Base-by-base conservation (phyloP, 2,329 filamentous ascomycete species). In the Microdochium bolleyi region DNA sequence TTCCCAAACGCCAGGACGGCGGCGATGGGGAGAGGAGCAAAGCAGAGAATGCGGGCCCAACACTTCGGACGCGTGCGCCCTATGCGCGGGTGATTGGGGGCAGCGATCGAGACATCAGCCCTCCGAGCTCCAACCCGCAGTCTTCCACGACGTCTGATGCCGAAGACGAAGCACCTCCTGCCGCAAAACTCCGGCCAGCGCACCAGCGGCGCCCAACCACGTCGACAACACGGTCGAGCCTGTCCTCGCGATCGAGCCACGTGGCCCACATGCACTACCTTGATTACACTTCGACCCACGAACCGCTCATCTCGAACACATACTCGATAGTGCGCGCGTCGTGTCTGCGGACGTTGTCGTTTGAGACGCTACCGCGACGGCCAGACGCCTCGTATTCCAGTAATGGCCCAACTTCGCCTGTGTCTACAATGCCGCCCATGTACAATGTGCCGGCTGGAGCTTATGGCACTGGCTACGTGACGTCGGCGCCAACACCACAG, bases 251-350 rank as follows among this genome's bases (percentile, higher is more conserved):
- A n/a, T 71, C 72, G 14, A 71, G 71, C 55, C 61, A 72, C 30
- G 68, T 72, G 30, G 75, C 75, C 44, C 84, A 87, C 59, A 79
- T 79, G 4, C 84, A 87, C 62, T 85, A 80, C 59, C 71, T 87
- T 50, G 80, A 85, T 62, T 87, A 86, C 62, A 86, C 83, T 3
- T 87, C 84, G 1, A 85, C 82, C 3, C 83, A 86, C 62, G 83
- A 86, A 56, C 82, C 84, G 2, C 71, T 82, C 3, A 70, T 78
- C 1, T 73, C 82, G 14, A 72, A 74, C n/a, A 84, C 82, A 8
- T 87, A 85, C 67, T 82, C 82, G n/a, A 78, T 84, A 41, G 75
- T 87, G 50, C 80, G 84, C 49, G 80, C 83, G 49, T 84, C 83
- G 0, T 87, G 84, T 58, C 70, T 87, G 48, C 79, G 84, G 32